Conservation (phyloP, 148 eudicot genomes). For the Fagopyrum tataricum region DNA sequence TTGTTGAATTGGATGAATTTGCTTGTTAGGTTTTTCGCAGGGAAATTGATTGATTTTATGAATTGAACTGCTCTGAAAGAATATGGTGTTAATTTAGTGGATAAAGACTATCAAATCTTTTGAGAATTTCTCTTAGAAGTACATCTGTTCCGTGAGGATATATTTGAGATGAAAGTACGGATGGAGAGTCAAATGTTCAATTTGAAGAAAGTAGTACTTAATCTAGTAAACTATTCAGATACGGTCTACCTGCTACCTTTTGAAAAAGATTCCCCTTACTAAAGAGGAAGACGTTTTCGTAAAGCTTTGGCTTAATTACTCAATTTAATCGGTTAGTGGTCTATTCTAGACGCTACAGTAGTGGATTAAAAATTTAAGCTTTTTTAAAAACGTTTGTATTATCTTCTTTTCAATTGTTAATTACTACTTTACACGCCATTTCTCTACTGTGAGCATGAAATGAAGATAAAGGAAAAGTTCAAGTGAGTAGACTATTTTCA, state of each 20-base stretch:
- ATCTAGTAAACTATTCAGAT: not conserved
- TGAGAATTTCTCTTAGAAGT: not conserved
- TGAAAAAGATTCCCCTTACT: slow-evolving; percentile 2
- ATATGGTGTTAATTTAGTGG: not conserved
- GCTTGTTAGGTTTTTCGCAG: not conserved
- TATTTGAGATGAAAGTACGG: not conserved
- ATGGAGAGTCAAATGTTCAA: not conserved
- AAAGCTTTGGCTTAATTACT: not conserved
- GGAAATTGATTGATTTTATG: not conserved
- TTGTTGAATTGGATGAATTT: not conserved
- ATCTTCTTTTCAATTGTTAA: slow-evolving; percentile 1
- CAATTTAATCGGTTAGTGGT: not conserved
- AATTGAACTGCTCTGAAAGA: not conserved
- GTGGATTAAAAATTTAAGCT: not conserved
- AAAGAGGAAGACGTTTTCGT: not conserved
- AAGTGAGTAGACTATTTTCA: not conserved
- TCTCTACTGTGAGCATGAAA: slow-evolving; percentile 4
- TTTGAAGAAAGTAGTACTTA: not conserved
- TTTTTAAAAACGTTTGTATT: not conserved
- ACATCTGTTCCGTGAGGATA: not conserved
- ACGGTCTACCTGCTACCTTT: slow-evolving; percentile 4
- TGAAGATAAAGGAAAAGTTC: not conserved
- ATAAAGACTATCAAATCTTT: not conserved
- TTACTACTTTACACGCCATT: slow-evolving; percentile 9
- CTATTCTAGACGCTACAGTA: slow-evolving; percentile 5